Conservation (phyloP, 225 moss, liverwort and hornwort genomes). For the Pseudoscleropodium purum region DNA sequence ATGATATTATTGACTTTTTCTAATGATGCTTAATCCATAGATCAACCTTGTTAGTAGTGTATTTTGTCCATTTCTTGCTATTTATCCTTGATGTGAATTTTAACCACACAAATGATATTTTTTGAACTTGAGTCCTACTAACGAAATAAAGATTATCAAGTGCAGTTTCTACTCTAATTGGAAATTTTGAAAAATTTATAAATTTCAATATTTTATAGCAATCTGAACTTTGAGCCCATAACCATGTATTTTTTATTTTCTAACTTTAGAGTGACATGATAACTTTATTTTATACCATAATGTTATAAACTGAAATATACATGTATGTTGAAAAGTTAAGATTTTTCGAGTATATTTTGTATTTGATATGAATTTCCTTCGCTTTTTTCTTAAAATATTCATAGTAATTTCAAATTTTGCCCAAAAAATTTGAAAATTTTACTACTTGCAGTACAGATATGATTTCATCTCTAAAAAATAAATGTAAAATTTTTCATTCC, state of each 20-base stretch:
- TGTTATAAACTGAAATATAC: fast-evolving
- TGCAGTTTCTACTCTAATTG: fast-evolving
- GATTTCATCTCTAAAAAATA: not conserved
- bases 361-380: not conserved
- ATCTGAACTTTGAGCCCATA: not conserved
- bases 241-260: not conserved
- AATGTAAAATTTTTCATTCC: not conserved
- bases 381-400: not conserved
- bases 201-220: not conserved
- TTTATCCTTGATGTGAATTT: not conserved
- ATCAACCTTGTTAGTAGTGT: not conserved
- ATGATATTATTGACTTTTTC: not conserved
- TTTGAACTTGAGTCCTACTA: not conserved
- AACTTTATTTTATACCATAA: not conserved
- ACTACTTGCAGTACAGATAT: not conserved
- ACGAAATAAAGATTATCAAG: not conserved
- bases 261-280: fast-evolving
- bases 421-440: not conserved
- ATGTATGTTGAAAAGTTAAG: not conserved
- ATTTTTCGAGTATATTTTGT: fast-evolving
- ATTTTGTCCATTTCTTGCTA: not conserved
- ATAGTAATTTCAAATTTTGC: not conserved
- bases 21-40: not conserved
- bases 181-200: not conserved
- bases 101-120: not conserved